These are phyloP conservation scores for Thelephora ganbajun DNA, from an alignment of 768 basidiomycete genomes.

Conservation along the genomic window DNA sequence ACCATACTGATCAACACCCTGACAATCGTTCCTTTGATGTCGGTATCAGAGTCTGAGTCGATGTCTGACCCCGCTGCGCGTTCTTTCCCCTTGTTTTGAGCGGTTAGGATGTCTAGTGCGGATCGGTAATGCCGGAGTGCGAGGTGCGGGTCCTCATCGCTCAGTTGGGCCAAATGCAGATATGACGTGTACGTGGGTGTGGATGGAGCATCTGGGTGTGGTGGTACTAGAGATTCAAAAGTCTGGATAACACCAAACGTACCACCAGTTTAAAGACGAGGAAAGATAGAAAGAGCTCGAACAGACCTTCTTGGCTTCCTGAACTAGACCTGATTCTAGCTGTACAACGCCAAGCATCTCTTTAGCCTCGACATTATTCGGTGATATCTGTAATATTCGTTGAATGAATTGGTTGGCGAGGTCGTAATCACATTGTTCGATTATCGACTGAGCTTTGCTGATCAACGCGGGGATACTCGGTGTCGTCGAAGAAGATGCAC, in stretches of 20 bases:
- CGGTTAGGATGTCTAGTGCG: conserved; percentile 58
- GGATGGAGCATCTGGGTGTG: conserved; percentile 41
- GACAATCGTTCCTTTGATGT: conserved; percentile 52
- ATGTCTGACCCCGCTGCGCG: conserved; percentile 21
- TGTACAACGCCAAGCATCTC: conserved; percentile 73
- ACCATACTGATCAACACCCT: conserved; percentile 79
- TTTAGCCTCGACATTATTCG: conserved; percentile 49
- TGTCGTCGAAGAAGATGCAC: conserved; percentile 16
- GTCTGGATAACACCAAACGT: conserved; percentile 27
- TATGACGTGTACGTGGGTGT: conserved; percentile 64
- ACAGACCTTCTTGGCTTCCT: conserved; percentile 53
- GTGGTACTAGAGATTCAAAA: conserved; percentile 46
- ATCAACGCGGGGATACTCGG: conserved; percentile 33
- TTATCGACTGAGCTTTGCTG: conserved; percentile 67
- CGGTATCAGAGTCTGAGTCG: conserved; percentile 19
- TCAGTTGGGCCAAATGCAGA: conserved; percentile 80
- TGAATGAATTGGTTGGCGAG: conserved; percentile 61
- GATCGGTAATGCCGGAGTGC: conserved; percentile 68
- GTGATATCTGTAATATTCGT: conserved; percentile 52
- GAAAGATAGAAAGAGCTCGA: neutral
- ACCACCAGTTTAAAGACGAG: neutral
- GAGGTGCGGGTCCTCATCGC: conserved; percentile 57
- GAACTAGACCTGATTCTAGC: conserved; percentile 68
- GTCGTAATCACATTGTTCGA: conserved; percentile 76
- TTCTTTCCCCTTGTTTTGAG: conserved; percentile 65